phyloP scores from a whole-genome alignment of 1,284 basidiomycete species.

The Clitocybe nebularis region DNA sequence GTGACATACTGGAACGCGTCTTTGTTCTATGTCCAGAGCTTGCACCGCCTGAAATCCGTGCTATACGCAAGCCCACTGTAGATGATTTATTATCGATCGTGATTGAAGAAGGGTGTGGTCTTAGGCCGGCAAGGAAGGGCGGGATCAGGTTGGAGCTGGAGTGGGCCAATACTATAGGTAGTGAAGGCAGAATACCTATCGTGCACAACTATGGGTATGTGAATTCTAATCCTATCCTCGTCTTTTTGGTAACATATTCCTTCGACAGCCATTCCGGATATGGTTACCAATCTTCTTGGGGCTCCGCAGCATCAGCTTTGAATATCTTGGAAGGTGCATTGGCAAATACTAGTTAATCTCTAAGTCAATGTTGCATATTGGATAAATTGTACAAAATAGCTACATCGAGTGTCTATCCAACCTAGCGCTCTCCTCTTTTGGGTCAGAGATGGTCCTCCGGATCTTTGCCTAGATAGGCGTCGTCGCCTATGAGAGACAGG shows the following conservation, averaged over 20 bases:
- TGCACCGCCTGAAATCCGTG: constrained; percentile 53
- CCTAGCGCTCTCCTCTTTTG: too few relatives aligned
- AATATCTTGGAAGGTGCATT: constrained; percentile 39
- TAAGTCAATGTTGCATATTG: constrained; percentile 11
- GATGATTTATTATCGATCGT: constrained; percentile 63
- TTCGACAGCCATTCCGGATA: constrained; percentile 40
- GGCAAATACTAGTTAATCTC: constrained; percentile 6
- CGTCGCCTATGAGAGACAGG: too few relatives aligned
- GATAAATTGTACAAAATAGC: background rate
- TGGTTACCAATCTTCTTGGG: constrained; percentile 63
- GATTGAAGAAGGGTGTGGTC: constrained; percentile 69
- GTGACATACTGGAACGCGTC: constrained; percentile 54
- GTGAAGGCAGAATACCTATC: constrained; percentile 24
- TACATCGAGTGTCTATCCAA: too few relatives aligned
- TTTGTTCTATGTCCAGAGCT: constrained; percentile 65
- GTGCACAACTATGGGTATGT: constrained; percentile 58
- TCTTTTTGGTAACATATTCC: background rate
- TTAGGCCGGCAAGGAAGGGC: constrained; percentile 71
- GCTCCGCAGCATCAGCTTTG: constrained; percentile 48
- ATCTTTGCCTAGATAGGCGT: too few relatives aligned
- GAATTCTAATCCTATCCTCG: constrained; percentile 13
- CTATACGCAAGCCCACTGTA: constrained; percentile 44
- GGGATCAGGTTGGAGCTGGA: constrained; percentile 47
- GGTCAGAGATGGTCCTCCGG: too few relatives aligned
- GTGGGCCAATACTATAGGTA: constrained; percentile 24